phyloP scores from a whole-genome alignment of 2,329 filamentous ascomycete genomes.

The Colletotrichum tropicale region DNA sequence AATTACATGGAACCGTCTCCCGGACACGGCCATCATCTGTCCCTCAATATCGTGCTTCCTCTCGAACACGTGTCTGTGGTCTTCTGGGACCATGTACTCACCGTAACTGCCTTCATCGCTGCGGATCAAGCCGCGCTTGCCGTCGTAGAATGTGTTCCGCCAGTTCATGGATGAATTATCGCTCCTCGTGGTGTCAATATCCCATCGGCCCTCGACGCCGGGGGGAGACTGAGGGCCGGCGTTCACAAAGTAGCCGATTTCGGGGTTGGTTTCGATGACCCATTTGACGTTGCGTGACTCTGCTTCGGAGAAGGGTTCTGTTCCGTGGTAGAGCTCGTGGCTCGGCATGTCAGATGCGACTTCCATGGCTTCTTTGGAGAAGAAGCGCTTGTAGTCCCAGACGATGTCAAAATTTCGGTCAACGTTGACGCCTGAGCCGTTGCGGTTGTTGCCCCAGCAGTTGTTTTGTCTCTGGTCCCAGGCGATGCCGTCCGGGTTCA shows the following conservation, averaged over 20 bases:
- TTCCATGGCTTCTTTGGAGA: constrained; percentile 35
- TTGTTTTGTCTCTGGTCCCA: constrained; percentile 53
- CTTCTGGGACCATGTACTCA: constrained; percentile 45
- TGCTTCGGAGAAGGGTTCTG: constrained; percentile 55
- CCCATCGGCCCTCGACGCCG: constrained; percentile 60
- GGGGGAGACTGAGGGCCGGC: constrained; percentile 56
- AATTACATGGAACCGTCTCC: constrained; percentile 28
- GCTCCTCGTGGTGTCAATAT: constrained; percentile 56
- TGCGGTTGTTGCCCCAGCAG: constrained; percentile 63
- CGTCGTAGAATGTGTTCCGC: constrained; percentile 54
- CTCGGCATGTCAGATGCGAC: constrained; percentile 36
- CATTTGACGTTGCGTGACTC: constrained; percentile 60
- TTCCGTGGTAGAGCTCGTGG: constrained; percentile 56
- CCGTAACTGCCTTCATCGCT: constrained; percentile 33
- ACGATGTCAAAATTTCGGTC: constrained; percentile 64
- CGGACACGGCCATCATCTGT: constrained; percentile 41
- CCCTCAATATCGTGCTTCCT: constrained; percentile 29
- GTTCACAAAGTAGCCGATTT: constrained; percentile 61
- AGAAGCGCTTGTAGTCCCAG: constrained; percentile 55
- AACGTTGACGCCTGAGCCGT: constrained; percentile 53
- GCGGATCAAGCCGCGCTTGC: constrained; percentile 43
- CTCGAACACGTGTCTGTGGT: constrained; percentile 24
- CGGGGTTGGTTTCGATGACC: constrained; percentile 50
- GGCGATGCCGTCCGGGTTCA: constrained; percentile 58
- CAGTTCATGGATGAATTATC: constrained; percentile 52